A percentile compares a stretch with the other conserved stretches of the same genome.
phyloP scores from a whole-genome alignment of 257 asterid genomes.

The Lithospermum erythrorhizon region DNA sequence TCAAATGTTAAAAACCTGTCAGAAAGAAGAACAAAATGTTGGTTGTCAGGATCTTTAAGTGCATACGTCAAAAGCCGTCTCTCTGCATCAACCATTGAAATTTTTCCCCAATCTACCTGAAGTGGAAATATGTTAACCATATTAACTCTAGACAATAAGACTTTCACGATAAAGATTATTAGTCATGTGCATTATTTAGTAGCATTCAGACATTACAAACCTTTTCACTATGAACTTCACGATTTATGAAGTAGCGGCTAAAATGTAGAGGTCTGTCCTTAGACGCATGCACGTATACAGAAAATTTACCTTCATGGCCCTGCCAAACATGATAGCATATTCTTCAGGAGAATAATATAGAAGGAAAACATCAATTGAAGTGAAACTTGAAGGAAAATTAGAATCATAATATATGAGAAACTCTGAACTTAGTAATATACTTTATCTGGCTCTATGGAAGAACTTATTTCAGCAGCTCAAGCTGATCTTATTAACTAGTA shows the following conservation, averaged over 20 bases:
- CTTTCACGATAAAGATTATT: neutral
- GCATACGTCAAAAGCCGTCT: constrained; percentile 83
- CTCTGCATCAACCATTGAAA: constrained; percentile 99
- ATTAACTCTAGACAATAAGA: constrained; percentile 6
- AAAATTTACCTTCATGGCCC: constrained; percentile 97
- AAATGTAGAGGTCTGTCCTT: constrained; percentile 88
- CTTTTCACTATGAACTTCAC: constrained; percentile 89
- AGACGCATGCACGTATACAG: constrained; percentile 96
- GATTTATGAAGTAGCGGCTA: constrained; percentile 85
- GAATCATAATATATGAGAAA: too few relatives aligned
- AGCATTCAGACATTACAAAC: constrained; percentile 16
- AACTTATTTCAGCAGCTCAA: too few relatives aligned
- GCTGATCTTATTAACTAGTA: too few relatives aligned
- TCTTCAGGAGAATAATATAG: too few relatives aligned
- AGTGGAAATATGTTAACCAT: constrained; percentile 4
- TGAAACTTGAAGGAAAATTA: too few relatives aligned
- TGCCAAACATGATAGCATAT: constrained; percentile 23
- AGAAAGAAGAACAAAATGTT: constrained; percentile 82
- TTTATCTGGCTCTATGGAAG: too few relatives aligned
- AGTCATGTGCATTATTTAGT: neutral
- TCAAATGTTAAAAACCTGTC: constrained; percentile 55
- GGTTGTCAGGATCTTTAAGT: constrained; percentile 72
- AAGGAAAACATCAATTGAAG: too few relatives aligned
- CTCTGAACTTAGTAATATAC: too few relatives aligned
- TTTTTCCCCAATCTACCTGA: constrained; percentile 98